Base-by-base conservation (phyloP, 495 filamentous ascomycete genomes). In the Glarea lozoyensis region DNA sequence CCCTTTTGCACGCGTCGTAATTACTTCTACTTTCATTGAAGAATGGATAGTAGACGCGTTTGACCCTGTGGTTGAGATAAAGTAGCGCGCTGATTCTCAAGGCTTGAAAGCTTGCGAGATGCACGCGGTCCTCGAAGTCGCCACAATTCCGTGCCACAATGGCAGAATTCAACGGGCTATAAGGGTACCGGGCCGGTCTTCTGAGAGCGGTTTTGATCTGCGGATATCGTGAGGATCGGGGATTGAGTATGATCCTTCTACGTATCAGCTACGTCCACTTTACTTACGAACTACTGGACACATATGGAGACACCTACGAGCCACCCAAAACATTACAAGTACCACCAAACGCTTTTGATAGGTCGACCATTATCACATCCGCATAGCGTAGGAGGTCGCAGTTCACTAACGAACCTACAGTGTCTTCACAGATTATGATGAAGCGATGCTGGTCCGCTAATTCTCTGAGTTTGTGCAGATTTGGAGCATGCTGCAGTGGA, bases 121-220 rank as follows among this genome's bases (percentile, higher is more conserved):
- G 11, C 7, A 37, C 35, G 6, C 35, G 35, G 7, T 37, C 3
- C 3, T 11, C 35, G 22, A 20, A 37, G 17, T 37, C 18, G 4
- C 18, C 7, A 21, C 35, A 5, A 21, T 21, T 96, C 42, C 88
- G 73, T 61, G 95, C 90, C 59, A 96, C 74, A 61, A 92, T 90
- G 21, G 95, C 76, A 25, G 80, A 78, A 64, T 96, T 90, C 62
- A 90, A 87, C 16, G 79, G 74, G 86, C 87, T 95, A 57, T 86
- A 79, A 36, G 80, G 84, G 55, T 94, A 86, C 62, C n/a, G n/a
- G n/a, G n/a, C n/a, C n/a, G n/a, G n/a, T n/a, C n/a, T n/a, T n/a
- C n/a, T n/a, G n/a, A n/a, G n/a, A n/a, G n/a, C n/a, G n/a, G n/a
- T n/a, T n/a, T n/a, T n/a, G n/a, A n/a, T n/a, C n/a, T n/a, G n/a